Evolutionary conservation across 1,284 basidiomycete species (phyloP), one percentile per base, ranked within the genome.

Genomic region (Marasmius fiardii): DNA sequence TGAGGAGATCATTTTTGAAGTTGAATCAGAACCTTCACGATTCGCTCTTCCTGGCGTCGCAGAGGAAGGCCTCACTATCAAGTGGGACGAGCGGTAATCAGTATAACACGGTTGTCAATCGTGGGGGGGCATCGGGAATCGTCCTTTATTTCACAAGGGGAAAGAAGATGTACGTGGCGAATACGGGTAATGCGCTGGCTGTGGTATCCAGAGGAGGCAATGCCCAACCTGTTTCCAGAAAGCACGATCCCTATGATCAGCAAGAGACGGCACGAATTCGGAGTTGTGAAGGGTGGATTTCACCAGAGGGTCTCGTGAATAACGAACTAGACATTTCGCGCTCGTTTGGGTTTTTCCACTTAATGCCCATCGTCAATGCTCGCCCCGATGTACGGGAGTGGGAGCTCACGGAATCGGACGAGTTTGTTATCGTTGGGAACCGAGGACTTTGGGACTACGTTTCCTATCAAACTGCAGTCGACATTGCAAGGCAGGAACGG

Each of bases 371-470:
- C 34, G 84, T 99, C 71, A 98, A 96, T 65, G 90, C 95, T 1
- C 80, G 88, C 14, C 96, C 96, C 0, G 86, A 93, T 65, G 83
- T 97, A 55, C 76, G 76, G 59, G 78, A 77, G 2, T 84, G 91
- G 61, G 78, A 86, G 57, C 75, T 99, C 33, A 81, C 85, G 1
- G 91, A 95, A 61, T 81, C 86, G 59, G 97, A 99, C 72, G 97
- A 99, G 70, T 98, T 99, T 68, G 84, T 99, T 66, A 97, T 99
- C 70, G 83, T 99, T 58, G 96, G 90, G 37, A 99, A 98, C 68
- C 83, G 86, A 2, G 93, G 92, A 0, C 72, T 99, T 35, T 99
- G 97, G 97, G 91, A 96, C 65, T 92, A 87, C 63, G 90, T 98
- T 61, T 91, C 93, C 7, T 94, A 93, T 70, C 95, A 98, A 71